Percentiles rank a stretch among this genome's conserved stretches.
Evolutionary conservation across 345 rosid species (phyloP).

Genomic region (Hypericum perforatum): DNA sequence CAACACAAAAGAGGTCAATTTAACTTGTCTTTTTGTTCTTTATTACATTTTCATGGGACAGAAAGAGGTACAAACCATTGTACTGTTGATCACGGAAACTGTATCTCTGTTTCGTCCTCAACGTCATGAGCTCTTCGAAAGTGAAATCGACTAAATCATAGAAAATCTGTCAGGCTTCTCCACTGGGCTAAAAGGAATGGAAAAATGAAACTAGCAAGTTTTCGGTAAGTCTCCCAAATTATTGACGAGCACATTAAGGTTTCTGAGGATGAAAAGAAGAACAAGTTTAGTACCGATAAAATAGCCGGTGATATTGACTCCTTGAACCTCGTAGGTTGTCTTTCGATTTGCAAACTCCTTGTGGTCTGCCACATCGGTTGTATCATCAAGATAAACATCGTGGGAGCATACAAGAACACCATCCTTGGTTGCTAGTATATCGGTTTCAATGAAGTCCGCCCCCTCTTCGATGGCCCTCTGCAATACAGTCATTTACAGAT

Average conservation of each 20-base stretch:
- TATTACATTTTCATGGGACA: background rate
- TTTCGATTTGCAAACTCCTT: constrained; percentile 74
- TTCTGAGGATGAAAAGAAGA: background rate
- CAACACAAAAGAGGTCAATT: constrained; percentile 6
- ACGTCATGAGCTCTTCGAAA: constrained; percentile 50
- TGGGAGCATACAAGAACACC: constrained; percentile 79
- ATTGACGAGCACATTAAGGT: too few relatives aligned
- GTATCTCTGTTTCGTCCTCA: constrained; percentile 76
- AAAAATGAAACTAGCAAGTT: too few relatives aligned
- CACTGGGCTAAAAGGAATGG: background rate
- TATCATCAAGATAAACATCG: constrained; percentile 68
- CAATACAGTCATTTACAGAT: constrained; percentile 10
- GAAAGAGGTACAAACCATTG: constrained; percentile 44
- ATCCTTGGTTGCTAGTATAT: constrained; percentile 68
- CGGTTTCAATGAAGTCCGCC: constrained; percentile 87
- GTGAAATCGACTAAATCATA: constrained; percentile 70
- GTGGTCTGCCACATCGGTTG: constrained; percentile 60
- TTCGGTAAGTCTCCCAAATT: too few relatives aligned
- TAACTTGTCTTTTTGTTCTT: too few relatives aligned
- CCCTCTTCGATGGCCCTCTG: constrained; percentile 96
- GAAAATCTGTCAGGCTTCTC: background rate
- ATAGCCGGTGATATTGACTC: constrained; percentile 62
- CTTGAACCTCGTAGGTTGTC: constrained; percentile 78
- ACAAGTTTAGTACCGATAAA: constrained; percentile 46
- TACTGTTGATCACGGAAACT: constrained; percentile 76